Evolutionary conservation across 2,329 filamentous ascomycete species (phyloP).

Genomic region (Ophiostoma triangulosporum): DNA sequence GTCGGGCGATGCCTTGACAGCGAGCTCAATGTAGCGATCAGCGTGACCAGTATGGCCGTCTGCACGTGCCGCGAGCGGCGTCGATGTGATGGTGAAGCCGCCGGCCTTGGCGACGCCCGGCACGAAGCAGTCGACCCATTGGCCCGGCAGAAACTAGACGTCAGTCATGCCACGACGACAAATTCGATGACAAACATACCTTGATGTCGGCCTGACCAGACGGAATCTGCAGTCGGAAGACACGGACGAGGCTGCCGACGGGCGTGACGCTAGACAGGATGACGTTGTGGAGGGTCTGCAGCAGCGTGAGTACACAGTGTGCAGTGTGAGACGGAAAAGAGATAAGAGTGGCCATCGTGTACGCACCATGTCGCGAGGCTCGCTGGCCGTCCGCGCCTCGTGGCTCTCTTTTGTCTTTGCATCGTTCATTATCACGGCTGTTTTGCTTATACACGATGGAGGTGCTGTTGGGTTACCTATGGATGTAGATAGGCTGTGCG

Average conservation of each 20-base stretch:
- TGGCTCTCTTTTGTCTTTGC: constrained; percentile 31
- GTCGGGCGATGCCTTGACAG: constrained; percentile 55
- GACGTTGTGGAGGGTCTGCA: constrained; percentile 44
- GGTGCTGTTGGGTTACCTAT: too few species aligned
- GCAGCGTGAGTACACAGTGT: background rate
- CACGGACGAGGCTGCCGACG: constrained; percentile 52
- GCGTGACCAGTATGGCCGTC: too few species aligned
- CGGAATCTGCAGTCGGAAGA: constrained; percentile 51
- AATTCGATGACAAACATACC: constrained; percentile 25
- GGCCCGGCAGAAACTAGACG: constrained; percentile 61
- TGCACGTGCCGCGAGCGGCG: constrained; percentile 41
- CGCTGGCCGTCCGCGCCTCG: constrained; percentile 57
- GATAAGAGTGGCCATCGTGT: background rate
- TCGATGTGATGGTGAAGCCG: constrained; percentile 78
- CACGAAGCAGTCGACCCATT: constrained; percentile 78
- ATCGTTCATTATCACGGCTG: background rate
- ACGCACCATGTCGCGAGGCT: constrained; percentile 52
- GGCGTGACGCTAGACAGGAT: constrained; percentile 45
- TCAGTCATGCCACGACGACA: constrained; percentile 12
- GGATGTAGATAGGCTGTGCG: background rate
- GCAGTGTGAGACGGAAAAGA: too few species aligned
- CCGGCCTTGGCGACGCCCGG: constrained; percentile 57
- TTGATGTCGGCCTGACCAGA: constrained; percentile 30
- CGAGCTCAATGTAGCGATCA: constrained; percentile 54
- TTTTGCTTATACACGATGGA: too few species aligned